A percentile compares a stretch with the other conserved stretches of the same genome.
Conservation (phyloP, 2,329 filamentous ascomycete species). For the Aspergillus ochraceoroseus region DNA sequence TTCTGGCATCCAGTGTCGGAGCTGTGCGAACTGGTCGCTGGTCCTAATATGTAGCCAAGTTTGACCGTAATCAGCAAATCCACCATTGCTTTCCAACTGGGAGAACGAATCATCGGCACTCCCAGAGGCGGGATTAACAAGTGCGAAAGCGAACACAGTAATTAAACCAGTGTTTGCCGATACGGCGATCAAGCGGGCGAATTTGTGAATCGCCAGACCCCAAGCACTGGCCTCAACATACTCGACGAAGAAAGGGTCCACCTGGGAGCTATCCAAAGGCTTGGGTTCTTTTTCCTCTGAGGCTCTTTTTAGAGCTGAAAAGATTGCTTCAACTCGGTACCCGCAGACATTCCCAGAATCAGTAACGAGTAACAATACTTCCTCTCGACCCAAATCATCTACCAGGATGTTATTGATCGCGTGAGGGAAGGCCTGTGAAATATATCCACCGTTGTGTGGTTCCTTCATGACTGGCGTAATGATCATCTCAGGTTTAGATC, state of each 20-base stretch:
- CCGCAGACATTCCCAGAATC: conserved; percentile 72
- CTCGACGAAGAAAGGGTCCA: conserved; percentile 62
- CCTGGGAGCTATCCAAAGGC: conserved; percentile 32
- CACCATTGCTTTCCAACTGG: conserved; percentile 18
- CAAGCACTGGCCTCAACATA: conserved; percentile 78
- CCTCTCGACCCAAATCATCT: conserved; percentile 63
- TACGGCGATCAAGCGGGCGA: conserved; percentile 79
- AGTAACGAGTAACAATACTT: conserved; percentile 62
- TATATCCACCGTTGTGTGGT: conserved; percentile 47
- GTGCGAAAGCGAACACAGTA: conserved; percentile 56
- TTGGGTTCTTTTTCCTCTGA: conserved; percentile 18
- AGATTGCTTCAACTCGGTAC: conserved; percentile 58
- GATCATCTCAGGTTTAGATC: conserved; percentile 38
- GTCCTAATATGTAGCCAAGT: conserved; percentile 35
- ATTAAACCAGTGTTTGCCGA: conserved; percentile 66
- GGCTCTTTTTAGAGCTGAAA: conserved; percentile 42
- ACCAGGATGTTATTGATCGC: conserved; percentile 65
- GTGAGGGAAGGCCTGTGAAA: conserved; percentile 54
- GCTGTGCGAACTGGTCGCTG: conserved; percentile 24
- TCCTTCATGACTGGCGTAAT: conserved; percentile 43
- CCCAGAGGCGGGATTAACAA: conserved; percentile 39
- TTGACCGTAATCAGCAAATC: conserved; percentile 22
- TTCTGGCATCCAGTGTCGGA: conserved; percentile 28
- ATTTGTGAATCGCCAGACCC: conserved; percentile 77
- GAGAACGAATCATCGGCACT: conserved; percentile 15